Base-by-base conservation (phyloP, 1,139 yeast species). In the Kazachstania sp. region DNA sequence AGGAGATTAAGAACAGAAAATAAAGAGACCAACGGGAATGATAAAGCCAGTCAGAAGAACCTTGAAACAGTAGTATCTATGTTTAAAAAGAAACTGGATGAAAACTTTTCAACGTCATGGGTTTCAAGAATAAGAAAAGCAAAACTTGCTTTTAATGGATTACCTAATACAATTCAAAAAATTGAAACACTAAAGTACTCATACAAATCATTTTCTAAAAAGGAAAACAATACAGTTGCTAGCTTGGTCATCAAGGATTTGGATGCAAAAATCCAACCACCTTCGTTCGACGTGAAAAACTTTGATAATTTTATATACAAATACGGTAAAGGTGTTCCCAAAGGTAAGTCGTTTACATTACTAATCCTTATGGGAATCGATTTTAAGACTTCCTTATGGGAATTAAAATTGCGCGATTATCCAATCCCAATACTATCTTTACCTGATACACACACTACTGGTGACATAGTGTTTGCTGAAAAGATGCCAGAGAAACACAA, bases 311-410 rank as follows among this genome's bases (percentile, higher is more conserved):
- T 80, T 60, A 61, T 88, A 35, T 68, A 77, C 57, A 71, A 79
- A n/a, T 70, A 81, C 39, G 97, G 96, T 3, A 87, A 86, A 60
- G 88, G 90, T 0, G 74, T 82, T 19, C 96, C 97, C 0, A 59
- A 62, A 44, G 81, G 78, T 52, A 77, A 86, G 0, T 59, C 65
- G 34, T 88, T 79, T 62, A 78, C 90, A 1, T 65, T 84, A 34
- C 63, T 83, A 51, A 61, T 86, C 1, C 92, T 95, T 0, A 59
- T 78, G 45, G 61, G 61, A 23, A 54, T 55, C 39, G 62, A 55
- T 31, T 61, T 80, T 43, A 64, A 61, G 15, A 64, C 81, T 52
- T 53, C 74, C 65, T 50, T 75, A 64, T 57, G 81, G 68, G 61
- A 81, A 66, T 59, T 78, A 64, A 69, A 75, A 72, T 41, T 81